These are phyloP conservation scores for Rosa chinensis DNA, from an alignment of 306 rosid genomes.

Conservation along the genomic window DNA sequence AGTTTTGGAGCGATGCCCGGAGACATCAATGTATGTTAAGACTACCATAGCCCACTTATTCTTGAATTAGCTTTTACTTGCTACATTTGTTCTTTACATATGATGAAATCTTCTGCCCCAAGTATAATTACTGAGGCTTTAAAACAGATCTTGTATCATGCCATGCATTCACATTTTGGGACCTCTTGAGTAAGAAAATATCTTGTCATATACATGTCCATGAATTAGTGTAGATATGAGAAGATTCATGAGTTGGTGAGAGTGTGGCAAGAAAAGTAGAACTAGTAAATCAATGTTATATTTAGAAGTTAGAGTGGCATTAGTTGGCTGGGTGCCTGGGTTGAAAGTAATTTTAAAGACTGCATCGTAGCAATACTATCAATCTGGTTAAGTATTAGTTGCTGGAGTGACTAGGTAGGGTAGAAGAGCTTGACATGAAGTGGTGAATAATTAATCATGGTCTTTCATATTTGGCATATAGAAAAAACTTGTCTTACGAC, in stretches of 20 bases:
- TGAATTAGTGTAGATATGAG: background rate
- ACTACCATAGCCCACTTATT: background rate
- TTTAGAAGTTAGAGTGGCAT: background rate
- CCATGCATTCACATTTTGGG: background rate
- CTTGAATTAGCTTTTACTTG: background rate
- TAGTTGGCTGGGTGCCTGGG: background rate
- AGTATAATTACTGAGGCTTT: background rate
- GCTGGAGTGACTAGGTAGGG: background rate
- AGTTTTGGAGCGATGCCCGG: slow-evolving; percentile 81
- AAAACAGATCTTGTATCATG: background rate
- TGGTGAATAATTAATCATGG: background rate
- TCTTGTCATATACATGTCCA: too few relatives aligned
- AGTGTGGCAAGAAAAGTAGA: background rate
- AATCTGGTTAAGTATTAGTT: background rate
- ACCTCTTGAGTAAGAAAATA: background rate
- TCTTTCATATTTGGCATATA: background rate
- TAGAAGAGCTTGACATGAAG: background rate
- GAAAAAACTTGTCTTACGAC: background rate
- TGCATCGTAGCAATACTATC: background rate
- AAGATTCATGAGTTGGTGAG: background rate
- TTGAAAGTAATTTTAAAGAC: too few relatives aligned
- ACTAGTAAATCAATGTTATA: background rate
- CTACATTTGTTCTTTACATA: background rate
- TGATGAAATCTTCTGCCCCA: slow-evolving; percentile 1
- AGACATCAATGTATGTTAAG: slow-evolving; percentile 76